phyloP scores from a whole-genome alignment of 2,329 filamentous ascomycete species.

The Stagonosporopsis tanaceti region DNA sequence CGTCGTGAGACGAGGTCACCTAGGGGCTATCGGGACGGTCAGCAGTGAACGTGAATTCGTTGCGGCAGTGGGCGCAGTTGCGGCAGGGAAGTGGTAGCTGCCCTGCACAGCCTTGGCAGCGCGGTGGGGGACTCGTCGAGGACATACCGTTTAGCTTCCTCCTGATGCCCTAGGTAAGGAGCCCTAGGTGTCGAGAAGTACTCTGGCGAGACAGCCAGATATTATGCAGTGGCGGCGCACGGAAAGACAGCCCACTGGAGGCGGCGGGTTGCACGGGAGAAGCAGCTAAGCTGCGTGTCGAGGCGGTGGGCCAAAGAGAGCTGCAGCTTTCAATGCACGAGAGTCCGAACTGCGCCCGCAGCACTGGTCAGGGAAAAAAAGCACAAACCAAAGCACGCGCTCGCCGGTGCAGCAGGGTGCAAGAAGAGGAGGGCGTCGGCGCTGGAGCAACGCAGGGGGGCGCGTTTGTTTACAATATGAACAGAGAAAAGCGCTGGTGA shows the following conservation, averaged over 20 bases:
- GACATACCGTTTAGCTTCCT: constrained; percentile 24
- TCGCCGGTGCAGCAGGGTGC: constrained; percentile 30
- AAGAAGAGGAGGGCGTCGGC: constrained; percentile 23
- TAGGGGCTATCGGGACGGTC: constrained; percentile 30
- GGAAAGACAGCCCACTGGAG: constrained; percentile 40
- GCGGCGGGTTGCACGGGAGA: constrained; percentile 19
- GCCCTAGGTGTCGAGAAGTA: constrained; percentile 40
- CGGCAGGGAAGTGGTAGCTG: constrained; percentile 18
- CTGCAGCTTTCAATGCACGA: constrained; percentile 26
- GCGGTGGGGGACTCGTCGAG: constrained; percentile 14
- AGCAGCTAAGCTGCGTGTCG: constrained; percentile 21
- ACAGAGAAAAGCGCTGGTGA: constrained; percentile 8
- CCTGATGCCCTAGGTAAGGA: constrained; percentile 40
- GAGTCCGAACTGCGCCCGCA: constrained; percentile 25
- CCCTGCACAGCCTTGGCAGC: constrained; percentile 29
- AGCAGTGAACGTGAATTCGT: constrained; percentile 24
- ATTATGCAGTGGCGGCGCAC: constrained; percentile 47
- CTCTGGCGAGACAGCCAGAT: constrained; percentile 37
- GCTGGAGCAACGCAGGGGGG: constrained; percentile 24
- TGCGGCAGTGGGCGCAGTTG: constrained; percentile 15
- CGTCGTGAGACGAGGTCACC: constrained; percentile 33
- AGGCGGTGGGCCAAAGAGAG: constrained; percentile 36
- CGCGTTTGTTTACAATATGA: constrained; percentile 20
- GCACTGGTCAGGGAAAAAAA: constrained; percentile 31
- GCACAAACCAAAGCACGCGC: constrained; percentile 32